Base-by-base conservation (phyloP, 345 rosid genomes). In the Citrus unshiu region DNA sequence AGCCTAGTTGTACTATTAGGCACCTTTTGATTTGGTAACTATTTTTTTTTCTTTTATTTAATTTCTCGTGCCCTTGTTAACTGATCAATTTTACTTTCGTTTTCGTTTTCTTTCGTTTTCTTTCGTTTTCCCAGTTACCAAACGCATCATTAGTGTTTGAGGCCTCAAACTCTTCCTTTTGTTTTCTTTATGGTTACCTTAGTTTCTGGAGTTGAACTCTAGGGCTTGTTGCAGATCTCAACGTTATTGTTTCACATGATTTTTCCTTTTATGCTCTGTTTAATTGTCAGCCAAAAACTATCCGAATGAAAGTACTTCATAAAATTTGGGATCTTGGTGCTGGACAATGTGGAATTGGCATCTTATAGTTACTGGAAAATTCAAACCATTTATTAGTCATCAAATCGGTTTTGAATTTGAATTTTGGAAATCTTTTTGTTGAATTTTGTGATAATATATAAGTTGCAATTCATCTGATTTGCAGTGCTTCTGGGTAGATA, bases 151-250 rank as follows among this genome's bases (percentile, higher is more conserved):
- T 18, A 21, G 59, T 19, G 30, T 60, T 37, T 73, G 56, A 57
- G 10, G 66, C 68, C 62, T 56, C 75, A 57, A 79, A 61, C 79
- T 27, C 21, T 22, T 27, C 37, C 2, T 70, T 54, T 24, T n/a
- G 10, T 70, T 63, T 70, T 57, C 68, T 10, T 16, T 46, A 46
- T 46, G 51, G 51, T 46, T 46, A 3, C 18, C 5, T 46, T 37
- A 57, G 60, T 67, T 73, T 51, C 75, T 51, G 43, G 80, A 37
- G 70, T 79, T 68, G 70, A 73, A 63, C 76, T 77, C 76, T 78
- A 74, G 82, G 83, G 79, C 70, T 81, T 75, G 73, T 79, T 46
- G 14, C 35, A 51, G 85, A 77, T 79, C 77, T 71, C 18, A 58
- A 57, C 64, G 21, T 25, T 74, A 67, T 78, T 16, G 29, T 73